A percentile compares a stretch with the other conserved stretches of the same genome.
These are phyloP conservation scores for Mucor racemosus DNA, from an alignment of 371 early-diverging fungal genomes.

Conservation along the genomic window DNA sequence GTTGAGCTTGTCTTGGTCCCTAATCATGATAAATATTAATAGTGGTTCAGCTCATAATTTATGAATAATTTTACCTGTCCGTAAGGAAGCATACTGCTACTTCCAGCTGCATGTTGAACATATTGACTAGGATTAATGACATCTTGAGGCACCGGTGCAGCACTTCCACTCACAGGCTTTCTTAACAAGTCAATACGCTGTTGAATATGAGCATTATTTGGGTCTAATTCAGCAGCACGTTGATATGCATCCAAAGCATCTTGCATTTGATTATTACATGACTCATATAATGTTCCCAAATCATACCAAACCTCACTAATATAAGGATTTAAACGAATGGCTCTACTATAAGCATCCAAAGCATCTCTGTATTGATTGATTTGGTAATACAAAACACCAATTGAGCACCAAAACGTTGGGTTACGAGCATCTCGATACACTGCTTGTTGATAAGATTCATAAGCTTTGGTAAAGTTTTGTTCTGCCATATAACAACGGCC, in stretches of 20 bases:
- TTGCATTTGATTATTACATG: conserved; percentile 93
- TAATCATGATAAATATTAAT: background rate
- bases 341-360: conserved; percentile 92
- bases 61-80: background rate
- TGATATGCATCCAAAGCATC: conserved; percentile 96
- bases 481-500: conserved; percentile 96
- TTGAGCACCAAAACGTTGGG: conserved; percentile 96
- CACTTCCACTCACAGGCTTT: conserved; percentile 25
- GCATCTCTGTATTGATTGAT: conserved; percentile 95
- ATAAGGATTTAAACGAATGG: conserved; percentile 89
- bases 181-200: conserved; percentile 73
- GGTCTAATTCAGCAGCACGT: conserved; percentile 87
- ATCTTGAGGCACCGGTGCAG: conserved; percentile 67
- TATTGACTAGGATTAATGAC: conserved; percentile 60
- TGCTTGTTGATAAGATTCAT: conserved; percentile 96
- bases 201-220: conserved; percentile 76
- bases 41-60: background rate
- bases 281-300: conserved; percentile 93
- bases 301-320: conserved; percentile 96
- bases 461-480: conserved; percentile 90
- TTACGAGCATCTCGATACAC: conserved; percentile 92
- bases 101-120: conserved; percentile 13
- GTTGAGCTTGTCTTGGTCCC: conserved; percentile 6
- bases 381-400: conserved; percentile 95
- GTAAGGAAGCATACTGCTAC: conserved; percentile 9